These are phyloP conservation scores for Solanum chmielewskii DNA, from an alignment of 257 asterid genomes.

Conservation along the genomic window DNA sequence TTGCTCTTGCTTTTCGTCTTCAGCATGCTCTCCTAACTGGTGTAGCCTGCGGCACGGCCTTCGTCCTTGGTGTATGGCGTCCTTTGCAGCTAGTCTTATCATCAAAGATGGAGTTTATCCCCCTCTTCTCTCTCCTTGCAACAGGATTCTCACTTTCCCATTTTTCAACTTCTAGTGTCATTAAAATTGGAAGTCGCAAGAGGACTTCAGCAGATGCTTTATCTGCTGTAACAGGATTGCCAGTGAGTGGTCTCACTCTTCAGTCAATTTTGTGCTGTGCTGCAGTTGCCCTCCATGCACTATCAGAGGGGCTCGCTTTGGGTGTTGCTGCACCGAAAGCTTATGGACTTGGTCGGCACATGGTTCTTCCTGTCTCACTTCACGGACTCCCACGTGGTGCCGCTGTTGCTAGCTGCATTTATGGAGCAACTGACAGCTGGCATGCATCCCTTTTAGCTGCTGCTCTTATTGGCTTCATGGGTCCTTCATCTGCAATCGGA, in stretches of 20 bases:
- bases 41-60: slow-evolving; percentile 85
- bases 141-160: slow-evolving; percentile 47
- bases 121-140: slow-evolving; percentile 44
- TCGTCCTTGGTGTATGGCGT: slow-evolving; percentile 80
- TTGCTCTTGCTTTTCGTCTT: slow-evolving; percentile 65
- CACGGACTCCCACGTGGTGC: slow-evolving; percentile 97
- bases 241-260: slow-evolving; percentile 68
- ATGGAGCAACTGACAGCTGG: slow-evolving; percentile 91
- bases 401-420: slow-evolving; percentile 92
- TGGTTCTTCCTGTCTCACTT: slow-evolving; percentile 91
- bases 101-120: slow-evolving; percentile 56
- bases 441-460: slow-evolving; percentile 72
- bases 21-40: slow-evolving; percentile 95
- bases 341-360: slow-evolving; percentile 85
- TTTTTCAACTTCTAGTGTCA: slow-evolving; percentile 27
- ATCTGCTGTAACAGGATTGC: slow-evolving; percentile 29
- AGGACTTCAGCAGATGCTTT: slow-evolving; percentile 49
- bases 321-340: slow-evolving; percentile 99
- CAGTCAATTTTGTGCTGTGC: slow-evolving; percentile 62
- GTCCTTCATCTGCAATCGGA: slow-evolving; percentile 81
- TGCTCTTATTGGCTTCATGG: slow-evolving; percentile 65
- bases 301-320: slow-evolving; percentile 88
- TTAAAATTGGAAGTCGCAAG: slow-evolving; percentile 49
- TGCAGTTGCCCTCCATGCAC: slow-evolving; percentile 77
- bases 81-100: slow-evolving; percentile 74